A percentile compares a stretch with the other conserved stretches of the same genome.
These are phyloP conservation scores for Byssothecium circinans DNA, from an alignment of 2,329 filamentous ascomycete genomes.

Conservation along the genomic window DNA sequence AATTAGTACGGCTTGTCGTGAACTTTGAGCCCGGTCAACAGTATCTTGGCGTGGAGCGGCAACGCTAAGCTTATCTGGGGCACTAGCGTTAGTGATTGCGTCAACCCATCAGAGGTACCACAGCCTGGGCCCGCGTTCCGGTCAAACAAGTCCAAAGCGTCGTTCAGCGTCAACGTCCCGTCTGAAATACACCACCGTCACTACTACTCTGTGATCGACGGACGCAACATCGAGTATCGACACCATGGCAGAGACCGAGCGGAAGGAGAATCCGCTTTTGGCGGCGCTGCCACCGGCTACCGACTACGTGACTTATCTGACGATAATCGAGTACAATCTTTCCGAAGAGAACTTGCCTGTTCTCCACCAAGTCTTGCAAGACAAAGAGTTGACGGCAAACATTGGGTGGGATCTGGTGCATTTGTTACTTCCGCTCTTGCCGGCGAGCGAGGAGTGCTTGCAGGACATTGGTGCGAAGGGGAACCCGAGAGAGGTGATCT, in stretches of 20 bases:
- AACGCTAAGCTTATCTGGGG: conserved; percentile 9
- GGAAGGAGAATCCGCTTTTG: conserved; percentile 53
- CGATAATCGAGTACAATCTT: conserved; percentile 74
- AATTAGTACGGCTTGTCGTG: conserved; percentile 1
- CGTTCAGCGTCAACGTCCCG: not conserved
- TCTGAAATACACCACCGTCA: not conserved
- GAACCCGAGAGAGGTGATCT: conserved; percentile 78
- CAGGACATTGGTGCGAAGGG: conserved; percentile 74
- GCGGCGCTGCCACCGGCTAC: conserved; percentile 62
- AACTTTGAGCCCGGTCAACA: conserved; percentile 2
- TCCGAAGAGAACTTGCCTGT: conserved; percentile 66
- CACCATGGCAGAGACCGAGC: conserved; percentile 35
- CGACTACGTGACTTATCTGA: conserved; percentile 76
- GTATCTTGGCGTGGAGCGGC: conserved; percentile 20
- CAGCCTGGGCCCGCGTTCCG: conserved; percentile 7
- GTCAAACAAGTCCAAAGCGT: not conserved
- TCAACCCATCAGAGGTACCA: conserved; percentile 7
- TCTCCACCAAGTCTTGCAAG: conserved; percentile 69
- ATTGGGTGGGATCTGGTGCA: conserved; percentile 86
- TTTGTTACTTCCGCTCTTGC: conserved; percentile 68
- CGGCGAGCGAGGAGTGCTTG: conserved; percentile 68
- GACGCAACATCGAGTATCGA: not conserved
- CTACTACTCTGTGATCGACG: not conserved
- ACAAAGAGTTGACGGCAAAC: conserved; percentile 68
- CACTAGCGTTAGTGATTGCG: conserved; percentile 14